A percentile compares a stretch with the other conserved stretches of the same genome.
Evolutionary conservation across 495 filamentous ascomycete genomes (phyloP).

Genomic region (Usnea hakonensis): DNA sequence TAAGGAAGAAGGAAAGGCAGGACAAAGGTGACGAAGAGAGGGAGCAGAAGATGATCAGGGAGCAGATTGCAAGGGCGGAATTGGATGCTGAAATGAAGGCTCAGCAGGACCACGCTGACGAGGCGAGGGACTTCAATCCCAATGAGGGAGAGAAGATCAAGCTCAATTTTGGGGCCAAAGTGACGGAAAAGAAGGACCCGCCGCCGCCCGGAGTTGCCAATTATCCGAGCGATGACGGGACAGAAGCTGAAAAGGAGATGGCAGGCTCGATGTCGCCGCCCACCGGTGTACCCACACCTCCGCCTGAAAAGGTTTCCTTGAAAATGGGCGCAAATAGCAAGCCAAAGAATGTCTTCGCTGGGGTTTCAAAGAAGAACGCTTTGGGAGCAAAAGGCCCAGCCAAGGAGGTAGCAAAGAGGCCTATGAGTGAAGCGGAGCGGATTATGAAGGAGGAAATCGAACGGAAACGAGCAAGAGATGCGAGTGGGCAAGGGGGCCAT

Average conservation of each 20-base stretch:
- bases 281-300: constrained; percentile 24
- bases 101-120: constrained; percentile 41
- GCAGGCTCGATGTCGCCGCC: constrained; percentile 23
- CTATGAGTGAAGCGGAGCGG: constrained; percentile 78
- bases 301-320: constrained; percentile 42
- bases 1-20: constrained; percentile 72
- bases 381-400: constrained; percentile 53
- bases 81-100: constrained; percentile 41
- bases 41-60: constrained; percentile 68
- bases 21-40: constrained; percentile 86
- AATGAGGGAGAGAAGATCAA: constrained; percentile 79
- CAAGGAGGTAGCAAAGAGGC: constrained; percentile 57
- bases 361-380: constrained; percentile 55
- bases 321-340: constrained; percentile 54
- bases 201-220: constrained; percentile 22
- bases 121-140: constrained; percentile 50
- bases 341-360: constrained; percentile 78
- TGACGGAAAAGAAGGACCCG: constrained; percentile 23
- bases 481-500: constrained; percentile 21
- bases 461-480: constrained; percentile 52
- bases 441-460: constrained; percentile 87
- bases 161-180: constrained; percentile 55
- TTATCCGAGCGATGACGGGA: constrained; percentile 11
- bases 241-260: constrained; percentile 21
- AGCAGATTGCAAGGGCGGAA: constrained; percentile 71